Evolutionary conservation across 345 rosid genomes (phyloP).

Genomic region (Laguncularia racemosa): DNA sequence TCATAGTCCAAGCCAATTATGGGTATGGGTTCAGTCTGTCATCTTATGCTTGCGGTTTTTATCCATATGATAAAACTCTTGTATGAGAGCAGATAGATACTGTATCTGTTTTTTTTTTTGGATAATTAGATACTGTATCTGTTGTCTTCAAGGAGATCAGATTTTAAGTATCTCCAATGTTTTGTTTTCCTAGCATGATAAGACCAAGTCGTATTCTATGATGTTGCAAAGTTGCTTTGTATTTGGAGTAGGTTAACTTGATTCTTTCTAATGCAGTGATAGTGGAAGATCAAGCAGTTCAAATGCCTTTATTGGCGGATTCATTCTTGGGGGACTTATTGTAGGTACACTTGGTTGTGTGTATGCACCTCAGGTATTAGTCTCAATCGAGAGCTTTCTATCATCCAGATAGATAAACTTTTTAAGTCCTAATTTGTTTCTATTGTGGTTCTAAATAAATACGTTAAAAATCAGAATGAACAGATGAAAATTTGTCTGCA

Average conservation of each 20-base stretch:
- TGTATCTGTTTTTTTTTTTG: no score
- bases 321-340: slow-evolving; percentile 80
- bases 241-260: neutral
- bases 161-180: no score
- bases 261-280: slow-evolving; percentile 38
- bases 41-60: neutral
- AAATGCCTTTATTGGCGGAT: slow-evolving; percentile 75
- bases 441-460: neutral
- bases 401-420: neutral
- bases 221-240: neutral
- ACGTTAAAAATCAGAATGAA: no score
- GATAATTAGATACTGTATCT: no score
- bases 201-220: no score
- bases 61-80: no score
- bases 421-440: neutral
- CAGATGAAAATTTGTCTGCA: no score
- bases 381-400: neutral
- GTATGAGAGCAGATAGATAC: no score
- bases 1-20: slow-evolving; percentile 55
- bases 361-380: slow-evolving; percentile 79
- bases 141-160: no score
- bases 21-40: slow-evolving; percentile 30
- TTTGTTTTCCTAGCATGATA: no score
- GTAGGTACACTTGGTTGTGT: slow-evolving; percentile 95
- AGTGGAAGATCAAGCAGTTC: slow-evolving; percentile 50